Percentiles rank a stretch among this genome's conserved stretches.
These are phyloP conservation scores for Ploettnerulaceae sp. DNA, from an alignment of 2,329 filamentous ascomycete species.

Conservation along the genomic window DNA sequence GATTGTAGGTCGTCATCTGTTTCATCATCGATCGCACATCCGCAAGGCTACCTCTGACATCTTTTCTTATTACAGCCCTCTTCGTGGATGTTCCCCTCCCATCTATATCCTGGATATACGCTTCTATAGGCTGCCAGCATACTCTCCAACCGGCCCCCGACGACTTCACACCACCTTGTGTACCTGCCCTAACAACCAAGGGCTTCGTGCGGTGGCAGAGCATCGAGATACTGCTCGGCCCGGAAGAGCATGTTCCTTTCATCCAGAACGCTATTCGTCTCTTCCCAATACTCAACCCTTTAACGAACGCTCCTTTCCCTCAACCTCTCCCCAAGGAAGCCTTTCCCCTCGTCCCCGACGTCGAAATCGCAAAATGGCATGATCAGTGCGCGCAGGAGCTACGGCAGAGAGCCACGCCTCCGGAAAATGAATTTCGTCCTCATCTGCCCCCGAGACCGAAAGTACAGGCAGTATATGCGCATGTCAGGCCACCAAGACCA, in stretches of 20 bases:
- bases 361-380: conserved; percentile 83
- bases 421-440: conserved; percentile 20
- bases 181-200: conserved; percentile 75
- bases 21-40: conserved; percentile 2
- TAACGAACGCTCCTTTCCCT: conserved; percentile 66
- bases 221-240: conserved; percentile 80
- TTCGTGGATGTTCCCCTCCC: conserved; percentile 71
- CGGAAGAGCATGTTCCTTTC: conserved; percentile 81
- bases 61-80: conserved; percentile 45
- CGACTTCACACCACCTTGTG: conserved; percentile 67
- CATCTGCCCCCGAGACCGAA: conserved; percentile 29
- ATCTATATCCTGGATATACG: conserved; percentile 87
- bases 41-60: conserved; percentile 17
- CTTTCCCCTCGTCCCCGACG: conserved; percentile 68
- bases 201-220: conserved; percentile 95
- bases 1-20: conserved; percentile 45
- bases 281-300: conserved; percentile 71
- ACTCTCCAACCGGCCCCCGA: conserved; percentile 67
- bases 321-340: conserved; percentile 52
- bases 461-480: conserved; percentile 26
- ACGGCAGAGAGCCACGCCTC: conserved; percentile 50
- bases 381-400: conserved; percentile 68
- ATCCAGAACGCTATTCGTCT: conserved; percentile 73
- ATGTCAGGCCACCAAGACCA: conserved; percentile 23
- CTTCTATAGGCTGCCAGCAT: conserved; percentile 85